Base-by-base conservation (phyloP, 2,329 filamentous ascomycete genomes). In the Neospermospora avenae region DNA sequence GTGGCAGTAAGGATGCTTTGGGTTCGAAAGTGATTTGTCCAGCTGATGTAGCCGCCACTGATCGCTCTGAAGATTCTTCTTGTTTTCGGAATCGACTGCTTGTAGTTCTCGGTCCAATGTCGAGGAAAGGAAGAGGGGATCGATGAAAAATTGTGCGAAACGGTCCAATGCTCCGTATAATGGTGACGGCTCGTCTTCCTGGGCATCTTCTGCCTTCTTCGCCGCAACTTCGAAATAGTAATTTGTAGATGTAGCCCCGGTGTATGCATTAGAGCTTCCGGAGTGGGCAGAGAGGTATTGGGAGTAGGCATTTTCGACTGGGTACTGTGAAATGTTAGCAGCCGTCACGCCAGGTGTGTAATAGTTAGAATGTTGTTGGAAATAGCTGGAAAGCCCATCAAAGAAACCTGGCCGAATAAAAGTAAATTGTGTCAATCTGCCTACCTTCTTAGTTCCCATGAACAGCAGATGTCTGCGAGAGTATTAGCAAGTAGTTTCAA, bases 201-300 rank as follows among this genome's bases (percentile, higher is more conserved):
- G 70, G 16, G 87, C 85, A 72, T 81, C 84, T 14, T 89, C 84
- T 28, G 91, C 90, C 13, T 88, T 84, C 55, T 91, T 91, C 34
- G 92, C 91, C 20, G 90, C 91, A 60, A 98, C 87, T 71, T 99
- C 95, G 73, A 99, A 99, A 77, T 90, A 98, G 78, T 96, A 99
- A 77, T 98, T 98, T 65, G 95, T 99, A 55, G 93, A 96, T 1
- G 91, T 96, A 4, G 90, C 81, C 16, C 89, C 92, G 1, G 95
- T 99, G 75, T 96, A 98, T 58, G 95, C 95, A 74, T 99, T 99
- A 28, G 93, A 96, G 71, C 88, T 86, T 58, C 95, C 95, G 10
- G 92, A 96, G 74, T 97, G 89, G 61, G 90, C 83, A 55, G 92
- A 90, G 57, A 99, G 84, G 74, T 96, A 99, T 73, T 93, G 88